Percentiles rank a stretch among this genome's conserved stretches.
Evolutionary conservation across 495 filamentous ascomycete genomes (phyloP).

Genomic region (Evernia prunastri): DNA sequence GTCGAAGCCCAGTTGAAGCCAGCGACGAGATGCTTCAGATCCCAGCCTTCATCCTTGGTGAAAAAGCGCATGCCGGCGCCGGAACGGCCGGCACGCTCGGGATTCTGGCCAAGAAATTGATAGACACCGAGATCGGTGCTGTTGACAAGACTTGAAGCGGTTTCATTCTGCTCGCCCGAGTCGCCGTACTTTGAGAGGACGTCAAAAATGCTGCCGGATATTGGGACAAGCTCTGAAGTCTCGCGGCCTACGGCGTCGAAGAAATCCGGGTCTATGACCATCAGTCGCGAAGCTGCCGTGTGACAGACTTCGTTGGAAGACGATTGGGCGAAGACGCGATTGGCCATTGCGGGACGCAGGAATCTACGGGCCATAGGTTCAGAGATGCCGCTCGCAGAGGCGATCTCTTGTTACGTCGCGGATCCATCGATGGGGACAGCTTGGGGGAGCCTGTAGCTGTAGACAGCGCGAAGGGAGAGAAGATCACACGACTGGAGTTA

Average conservation of each 20-base stretch:
- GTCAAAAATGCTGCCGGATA: constrained; percentile 12
- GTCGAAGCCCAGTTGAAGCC: constrained; percentile 41
- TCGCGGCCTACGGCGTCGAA: constrained; percentile 3
- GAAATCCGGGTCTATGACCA: constrained; percentile 20
- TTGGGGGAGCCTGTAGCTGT: constrained; percentile 30
- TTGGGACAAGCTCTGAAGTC: constrained; percentile 4
- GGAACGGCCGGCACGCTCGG: constrained; percentile 42
- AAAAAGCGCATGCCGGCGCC: constrained; percentile 46
- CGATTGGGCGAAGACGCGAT: constrained; percentile 51
- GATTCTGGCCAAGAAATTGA: constrained; percentile 36
- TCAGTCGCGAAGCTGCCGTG: constrained; percentile 42
- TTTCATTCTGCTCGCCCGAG: constrained; percentile 26
- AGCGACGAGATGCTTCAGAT: constrained; percentile 41
- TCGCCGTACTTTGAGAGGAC: constrained; percentile 25
- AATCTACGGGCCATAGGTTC: constrained; percentile 21
- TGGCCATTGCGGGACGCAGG: constrained; percentile 29
- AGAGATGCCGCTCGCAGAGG: constrained; percentile 19
- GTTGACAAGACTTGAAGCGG: constrained; percentile 34
- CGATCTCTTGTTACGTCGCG: constrained; percentile 40
- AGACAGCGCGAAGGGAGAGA: constrained; percentile 22
- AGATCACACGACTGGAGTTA: neutral
- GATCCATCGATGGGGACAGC: constrained; percentile 31
- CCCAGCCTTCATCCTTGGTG: constrained; percentile 45
- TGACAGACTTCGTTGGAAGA: constrained; percentile 44
- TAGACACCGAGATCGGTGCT: constrained; percentile 40